Evolutionary conservation across 345 rosid species (phyloP), one percentile per base, ranked within the genome.

Genomic region (Diplotaxis tenuifolia): DNA sequence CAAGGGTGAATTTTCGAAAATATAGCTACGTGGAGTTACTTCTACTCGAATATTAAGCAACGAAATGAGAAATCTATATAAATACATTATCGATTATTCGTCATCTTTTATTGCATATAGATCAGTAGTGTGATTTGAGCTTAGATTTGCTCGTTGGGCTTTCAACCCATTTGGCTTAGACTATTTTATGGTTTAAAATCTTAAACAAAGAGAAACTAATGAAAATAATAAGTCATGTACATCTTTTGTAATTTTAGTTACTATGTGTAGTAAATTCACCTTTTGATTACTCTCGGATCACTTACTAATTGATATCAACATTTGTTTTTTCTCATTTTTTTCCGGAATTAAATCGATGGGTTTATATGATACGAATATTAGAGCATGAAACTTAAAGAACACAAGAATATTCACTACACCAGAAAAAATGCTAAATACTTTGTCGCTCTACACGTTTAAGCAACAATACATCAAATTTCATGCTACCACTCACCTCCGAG

Each of bases 151-250:
- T 27, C 25, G n/a, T 65, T 21, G 69, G 71, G 58, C 65, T 64
- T n/a, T 27, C 15, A 54, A 69, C 78, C 78, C 73, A 59, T 56
- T 42, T 42, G 2, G 7, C 18, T 65, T 27, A 34, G 27, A 28
- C 25, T 36, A 49, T 25, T 25, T 8, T 6, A 5, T 62, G 9
- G 9, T 65, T 15, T 23, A 45, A 45, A 63, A 42, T n/a, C 14
- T 22, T n/a, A 28, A 45, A 47, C 15, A 2, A 42, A 15, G 20
- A 21, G 9, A 62, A 62, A 61, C 23, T 61, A 7, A 56, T 23
- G 9, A 56, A n/a, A 7, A 25, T 0, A n/a, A 42, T 2, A 57
- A n/a, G 3, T 6, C 34, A 4, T 29, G 7, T 29, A 4, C 5
- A 29, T 6, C 32, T 0, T 4, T 4, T 29, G 7, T 29, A 29